Base-by-base conservation (phyloP, 352 stramenopile genomes). In the Pythium insidiosum region DNA sequence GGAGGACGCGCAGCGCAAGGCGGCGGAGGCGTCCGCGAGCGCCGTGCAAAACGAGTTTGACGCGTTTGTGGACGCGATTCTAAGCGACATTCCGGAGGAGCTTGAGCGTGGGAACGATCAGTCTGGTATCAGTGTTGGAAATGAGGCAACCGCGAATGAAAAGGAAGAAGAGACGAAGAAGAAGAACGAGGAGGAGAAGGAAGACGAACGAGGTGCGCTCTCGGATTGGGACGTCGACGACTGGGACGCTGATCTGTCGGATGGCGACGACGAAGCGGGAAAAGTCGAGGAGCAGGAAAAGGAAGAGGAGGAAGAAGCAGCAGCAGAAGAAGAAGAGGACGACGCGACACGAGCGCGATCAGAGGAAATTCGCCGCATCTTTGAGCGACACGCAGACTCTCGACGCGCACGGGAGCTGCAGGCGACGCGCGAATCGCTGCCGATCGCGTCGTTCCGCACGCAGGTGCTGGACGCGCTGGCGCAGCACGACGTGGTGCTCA, bases 401-500 rank as follows among this genome's bases (percentile, higher is more conserved):
- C 11, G 45, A 2, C 47, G 55, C 21, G 45, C 42, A 36, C 24
- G 48, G 39, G 62, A 64, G 2, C 64, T 88, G 13, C 58, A 72
- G 6, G 38, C 45, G 11, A 63, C 68, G 4, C 76, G 87, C 4
- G 47, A 61, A 28, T 47, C 66, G 19, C 53, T 98, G 25, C 92
- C 92, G 0, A 95, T 95, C 39, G 68, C 69, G 5, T 56, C 61
- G 3, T 91, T 85, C 39, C 78, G 83, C 41, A 33, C 59, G 15
- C 56, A 95, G 36, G 78, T 99, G 33, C 47, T 98, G 9, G 50
- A 69, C 0, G 64, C 77, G 23, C 38, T 98, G 18, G 56, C 58
- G 15, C 39, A 58, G 15, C 77, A 95, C 53, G 65, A 97, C 29
- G 92, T 98, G 13, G 67, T 98, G 20, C 58, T 99, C 7, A 79